These are phyloP conservation scores for Coemansia sp. DNA, from an alignment of 192 early-diverging fungal genomes.

Conservation along the genomic window DNA sequence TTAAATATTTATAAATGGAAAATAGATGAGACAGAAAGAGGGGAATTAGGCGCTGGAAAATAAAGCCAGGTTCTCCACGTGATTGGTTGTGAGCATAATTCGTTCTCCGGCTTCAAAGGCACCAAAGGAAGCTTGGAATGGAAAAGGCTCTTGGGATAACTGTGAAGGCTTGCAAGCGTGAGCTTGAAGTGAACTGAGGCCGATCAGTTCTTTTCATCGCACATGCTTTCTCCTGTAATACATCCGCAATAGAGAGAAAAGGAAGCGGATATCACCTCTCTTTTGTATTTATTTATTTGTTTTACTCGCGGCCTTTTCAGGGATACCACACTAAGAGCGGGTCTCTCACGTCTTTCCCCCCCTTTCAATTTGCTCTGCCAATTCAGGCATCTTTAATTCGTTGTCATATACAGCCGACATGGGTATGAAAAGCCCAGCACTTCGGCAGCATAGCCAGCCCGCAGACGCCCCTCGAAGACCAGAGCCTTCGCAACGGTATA, in stretches of 20 bases:
- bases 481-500: slow-evolving; percentile 23
- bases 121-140: too few species aligned
- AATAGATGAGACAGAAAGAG: slow-evolving; percentile 14
- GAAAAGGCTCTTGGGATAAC: too few species aligned
- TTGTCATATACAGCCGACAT: not conserved
- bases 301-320: too few species aligned
- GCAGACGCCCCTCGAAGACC: not conserved
- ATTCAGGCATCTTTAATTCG: not conserved
- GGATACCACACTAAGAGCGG: too few species aligned
- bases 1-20: slow-evolving; percentile 6
- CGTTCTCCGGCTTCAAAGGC: slow-evolving; percentile 2
- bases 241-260: too few species aligned
- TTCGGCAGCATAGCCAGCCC: slow-evolving; percentile 17
- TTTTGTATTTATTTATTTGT: too few species aligned
- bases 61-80: not conserved
- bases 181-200: too few species aligned
- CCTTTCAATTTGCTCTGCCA: too few species aligned
- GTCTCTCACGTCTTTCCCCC: too few species aligned
- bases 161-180: too few species aligned
- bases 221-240: not conserved
- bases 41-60: not conserved
- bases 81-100: not conserved
- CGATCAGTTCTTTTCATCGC: not conserved
- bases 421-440: slow-evolving; percentile 33
- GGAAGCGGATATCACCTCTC: too few species aligned